phyloP scores from a whole-genome alignment of 208 protist species.

The Sergeia podlipaevii region DNA sequence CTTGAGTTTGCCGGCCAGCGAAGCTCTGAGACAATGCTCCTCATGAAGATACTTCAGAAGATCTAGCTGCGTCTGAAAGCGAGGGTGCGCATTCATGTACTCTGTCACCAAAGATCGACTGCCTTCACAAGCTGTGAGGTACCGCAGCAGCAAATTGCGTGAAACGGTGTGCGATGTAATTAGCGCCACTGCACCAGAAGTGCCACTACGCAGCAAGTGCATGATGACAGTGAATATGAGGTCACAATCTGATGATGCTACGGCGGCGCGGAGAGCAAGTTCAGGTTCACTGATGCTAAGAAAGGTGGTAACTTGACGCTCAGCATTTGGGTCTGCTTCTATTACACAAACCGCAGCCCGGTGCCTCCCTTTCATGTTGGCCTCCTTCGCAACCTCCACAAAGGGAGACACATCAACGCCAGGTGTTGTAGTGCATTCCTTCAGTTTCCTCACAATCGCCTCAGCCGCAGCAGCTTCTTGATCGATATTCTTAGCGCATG shows the following conservation, averaged over 20 bases:
- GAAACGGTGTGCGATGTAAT: constrained; percentile 22
- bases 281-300: constrained; percentile 71
- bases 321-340: constrained; percentile 40
- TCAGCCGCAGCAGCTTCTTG: constrained; percentile 31
- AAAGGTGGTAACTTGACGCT: constrained; percentile 50
- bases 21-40: constrained; percentile 21
- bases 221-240: constrained; percentile 67
- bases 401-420: too few species aligned
- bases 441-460: constrained; percentile 48
- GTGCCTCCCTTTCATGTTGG: constrained; percentile 38
- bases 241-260: constrained; percentile 39
- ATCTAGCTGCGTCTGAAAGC: constrained; percentile 31
- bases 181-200: constrained; percentile 23
- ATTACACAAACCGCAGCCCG: constrained; percentile 54
- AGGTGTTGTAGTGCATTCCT: constrained; percentile 24
- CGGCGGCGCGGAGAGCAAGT: constrained; percentile 42
- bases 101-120: constrained; percentile 31
- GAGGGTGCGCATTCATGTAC: constrained; percentile 40
- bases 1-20: constrained; percentile 15
- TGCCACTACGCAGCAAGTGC: constrained; percentile 45
- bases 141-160: constrained; percentile 43
- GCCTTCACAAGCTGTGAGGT: constrained; percentile 30
- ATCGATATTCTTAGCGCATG: constrained; percentile 4
- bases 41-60: constrained; percentile 49
- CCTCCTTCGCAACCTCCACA: constrained; percentile 53